A percentile compares a stretch with the other conserved stretches of the same genome.
Conservation (phyloP, 106 monocot genomes). For the Dendrobium nobile region DNA sequence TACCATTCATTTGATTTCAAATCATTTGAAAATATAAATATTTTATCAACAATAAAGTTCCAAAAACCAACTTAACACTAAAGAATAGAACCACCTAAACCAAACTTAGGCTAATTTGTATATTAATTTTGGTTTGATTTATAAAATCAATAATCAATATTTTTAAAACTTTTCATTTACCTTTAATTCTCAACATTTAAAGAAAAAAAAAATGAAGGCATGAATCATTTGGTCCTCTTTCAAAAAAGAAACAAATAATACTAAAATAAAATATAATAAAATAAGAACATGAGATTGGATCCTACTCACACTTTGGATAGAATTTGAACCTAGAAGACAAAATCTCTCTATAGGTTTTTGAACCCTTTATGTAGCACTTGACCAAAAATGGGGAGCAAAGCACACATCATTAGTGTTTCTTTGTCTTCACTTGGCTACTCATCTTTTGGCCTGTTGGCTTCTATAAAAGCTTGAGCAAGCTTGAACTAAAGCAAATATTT, state of each 20-base stretch:
- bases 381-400: neutral
- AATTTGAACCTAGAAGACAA: neutral
- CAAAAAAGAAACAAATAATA: neutral
- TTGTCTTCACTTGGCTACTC: neutral
- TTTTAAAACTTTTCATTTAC: no score
- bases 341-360: neutral
- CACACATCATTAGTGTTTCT: neutral
- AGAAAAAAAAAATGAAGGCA: neutral
- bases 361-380: neutral
- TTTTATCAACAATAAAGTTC: neutral
- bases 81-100: neutral
- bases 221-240: neutral
- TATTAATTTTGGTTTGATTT: neutral
- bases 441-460: neutral
- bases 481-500: neutral
- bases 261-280: neutral
- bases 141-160: neutral
- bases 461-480: neutral
- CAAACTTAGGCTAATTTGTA: neutral
- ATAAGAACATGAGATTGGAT: neutral
- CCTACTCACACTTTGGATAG: constrained; percentile 1
- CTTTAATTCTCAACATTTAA: neutral
- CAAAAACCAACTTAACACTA: neutral
- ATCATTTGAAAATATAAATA: neutral
- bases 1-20: neutral